phyloP scores from a whole-genome alignment of 2,329 filamentous ascomycete species.

The Huntiella abstrusa region DNA sequence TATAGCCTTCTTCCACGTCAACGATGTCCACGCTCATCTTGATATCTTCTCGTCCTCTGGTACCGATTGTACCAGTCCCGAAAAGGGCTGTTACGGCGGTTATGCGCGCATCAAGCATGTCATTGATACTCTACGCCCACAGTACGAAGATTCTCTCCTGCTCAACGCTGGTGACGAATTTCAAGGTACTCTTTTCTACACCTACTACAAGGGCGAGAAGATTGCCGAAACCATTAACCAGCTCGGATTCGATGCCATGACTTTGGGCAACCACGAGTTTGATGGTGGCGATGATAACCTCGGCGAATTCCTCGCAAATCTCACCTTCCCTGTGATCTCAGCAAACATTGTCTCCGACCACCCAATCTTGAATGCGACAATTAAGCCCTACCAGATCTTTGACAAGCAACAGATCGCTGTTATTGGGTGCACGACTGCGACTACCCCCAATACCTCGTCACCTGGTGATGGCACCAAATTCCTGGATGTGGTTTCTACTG shows the following conservation, averaged over 20 bases:
- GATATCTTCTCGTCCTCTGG: slow-evolving; percentile 43
- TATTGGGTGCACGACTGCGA: slow-evolving; percentile 44
- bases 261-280: slow-evolving; percentile 48
- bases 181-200: slow-evolving; percentile 49
- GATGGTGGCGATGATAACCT: slow-evolving; percentile 45
- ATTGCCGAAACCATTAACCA: slow-evolving; percentile 48
- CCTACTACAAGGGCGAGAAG: slow-evolving; percentile 47
- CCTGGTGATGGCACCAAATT: slow-evolving; percentile 40
- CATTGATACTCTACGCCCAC: slow-evolving; percentile 35
- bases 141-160: slow-evolving; percentile 41
- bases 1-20: slow-evolving; percentile 46
- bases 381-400: slow-evolving; percentile 48
- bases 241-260: slow-evolving; percentile 49
- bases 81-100: slow-evolving; percentile 42
- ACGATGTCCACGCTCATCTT: slow-evolving; percentile 49
- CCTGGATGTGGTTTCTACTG: slow-evolving; percentile 34
- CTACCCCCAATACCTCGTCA: slow-evolving; percentile 37
- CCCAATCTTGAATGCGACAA: slow-evolving; percentile 37
- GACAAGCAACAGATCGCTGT: slow-evolving; percentile 40
- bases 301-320: slow-evolving; percentile 40
- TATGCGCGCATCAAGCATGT: slow-evolving; percentile 45
- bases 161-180: slow-evolving; percentile 53
- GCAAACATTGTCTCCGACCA: slow-evolving; percentile 45
- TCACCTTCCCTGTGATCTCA: slow-evolving; percentile 45
- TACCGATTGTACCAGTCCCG: slow-evolving; percentile 38